These are phyloP conservation scores for Epichloe sp. DNA, from an alignment of 2,329 filamentous ascomycete genomes.

Conservation along the genomic window DNA sequence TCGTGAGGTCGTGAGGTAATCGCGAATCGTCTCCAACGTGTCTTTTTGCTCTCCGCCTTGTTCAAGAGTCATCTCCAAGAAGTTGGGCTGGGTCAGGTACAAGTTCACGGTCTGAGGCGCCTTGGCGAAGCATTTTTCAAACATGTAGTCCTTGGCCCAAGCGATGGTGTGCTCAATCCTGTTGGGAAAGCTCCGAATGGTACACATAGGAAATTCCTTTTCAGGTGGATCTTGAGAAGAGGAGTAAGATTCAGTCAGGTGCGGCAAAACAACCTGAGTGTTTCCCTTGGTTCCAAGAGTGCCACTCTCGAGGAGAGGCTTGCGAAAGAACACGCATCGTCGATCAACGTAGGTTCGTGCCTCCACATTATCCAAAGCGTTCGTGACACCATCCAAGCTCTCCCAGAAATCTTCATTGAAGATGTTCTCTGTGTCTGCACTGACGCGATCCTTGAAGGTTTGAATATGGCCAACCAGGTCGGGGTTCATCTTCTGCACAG, in stretches of 20 bases:
- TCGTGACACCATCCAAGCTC: constrained; percentile 78
- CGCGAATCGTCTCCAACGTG: constrained; percentile 77
- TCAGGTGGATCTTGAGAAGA: constrained; percentile 91
- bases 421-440: constrained; percentile 79
- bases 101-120: constrained; percentile 89
- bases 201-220: constrained; percentile 99
- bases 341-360: constrained; percentile 93
- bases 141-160: constrained; percentile 83
- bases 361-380: constrained; percentile 94
- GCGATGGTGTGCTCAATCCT: constrained; percentile 97
- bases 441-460: constrained; percentile 78
- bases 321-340: constrained; percentile 95
- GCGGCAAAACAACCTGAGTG: constrained; percentile 86
- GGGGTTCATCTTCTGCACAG: constrained; percentile 92
- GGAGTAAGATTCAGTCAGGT: constrained; percentile 91
- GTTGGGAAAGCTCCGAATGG: constrained; percentile 92
- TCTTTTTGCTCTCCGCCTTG: constrained; percentile 92
- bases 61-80: constrained; percentile 74
- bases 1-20: constrained; percentile 84
- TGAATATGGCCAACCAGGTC: constrained; percentile 78
- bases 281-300: constrained; percentile 99
- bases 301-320: constrained; percentile 89
- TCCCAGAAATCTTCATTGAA: constrained; percentile 94
- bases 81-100: constrained; percentile 84
- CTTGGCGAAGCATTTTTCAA: constrained; percentile 87